These are phyloP conservation scores for Polysphondylium violaceum DNA, from an alignment of 78 protist genomes.

Conservation along the genomic window DNA sequence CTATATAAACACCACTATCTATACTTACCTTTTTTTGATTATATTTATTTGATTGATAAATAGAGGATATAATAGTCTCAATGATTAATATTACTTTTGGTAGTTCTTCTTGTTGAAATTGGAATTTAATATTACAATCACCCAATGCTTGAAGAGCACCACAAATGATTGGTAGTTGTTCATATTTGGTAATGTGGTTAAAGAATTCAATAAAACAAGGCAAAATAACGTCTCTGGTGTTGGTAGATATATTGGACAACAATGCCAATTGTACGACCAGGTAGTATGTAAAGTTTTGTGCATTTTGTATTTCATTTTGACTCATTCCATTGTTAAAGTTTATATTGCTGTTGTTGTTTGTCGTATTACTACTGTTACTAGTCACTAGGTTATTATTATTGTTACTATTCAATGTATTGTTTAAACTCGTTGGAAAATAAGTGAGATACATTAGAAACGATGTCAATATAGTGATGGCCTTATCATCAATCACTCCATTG, in stretches of 20 bases:
- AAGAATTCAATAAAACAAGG: constrained; percentile 47
- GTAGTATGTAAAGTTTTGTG: constrained; percentile 58
- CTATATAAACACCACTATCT: background rate
- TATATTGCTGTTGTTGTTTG: background rate
- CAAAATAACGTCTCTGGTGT: constrained; percentile 9
- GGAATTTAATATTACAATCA: constrained; percentile 6
- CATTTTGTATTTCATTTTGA: constrained; percentile 40
- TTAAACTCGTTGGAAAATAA: constrained; percentile 21
- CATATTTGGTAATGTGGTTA: background rate
- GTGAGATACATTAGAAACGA: constrained; percentile 51
- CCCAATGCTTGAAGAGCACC: constrained; percentile 59
- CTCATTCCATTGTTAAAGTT: constrained; percentile 11
- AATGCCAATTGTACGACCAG: constrained; percentile 35
- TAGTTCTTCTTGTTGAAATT: constrained; percentile 43
- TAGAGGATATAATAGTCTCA: constrained; percentile 2
- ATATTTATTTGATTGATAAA: constrained; percentile 7
- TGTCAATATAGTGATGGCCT: constrained; percentile 21
- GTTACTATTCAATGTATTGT: no score
- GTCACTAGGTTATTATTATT: background rate
- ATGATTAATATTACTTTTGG: constrained; percentile 10
- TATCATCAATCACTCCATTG: constrained; percentile 29
- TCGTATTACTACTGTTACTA: background rate
- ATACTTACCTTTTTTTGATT: constrained; percentile 33
- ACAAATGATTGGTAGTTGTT: constrained; percentile 23
- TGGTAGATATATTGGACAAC: constrained; percentile 23